These are phyloP conservation scores for Aspergillus steynii DNA, from an alignment of 495 filamentous ascomycete species.

Conservation along the genomic window DNA sequence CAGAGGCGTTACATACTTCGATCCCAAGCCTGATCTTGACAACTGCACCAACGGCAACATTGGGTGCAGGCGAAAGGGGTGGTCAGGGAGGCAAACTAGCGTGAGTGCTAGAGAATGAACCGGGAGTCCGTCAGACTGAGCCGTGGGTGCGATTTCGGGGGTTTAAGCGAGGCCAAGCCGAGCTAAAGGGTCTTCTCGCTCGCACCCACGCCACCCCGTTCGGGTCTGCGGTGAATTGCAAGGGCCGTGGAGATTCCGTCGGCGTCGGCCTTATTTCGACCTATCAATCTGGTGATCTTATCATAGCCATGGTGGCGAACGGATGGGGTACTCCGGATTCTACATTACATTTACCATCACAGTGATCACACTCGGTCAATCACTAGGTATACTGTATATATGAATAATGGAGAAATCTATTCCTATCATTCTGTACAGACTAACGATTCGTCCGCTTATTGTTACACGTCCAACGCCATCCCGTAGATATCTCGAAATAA, in stretches of 20 bases:
- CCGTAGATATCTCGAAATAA: conserved; percentile 20
- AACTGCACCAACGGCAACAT: conserved; percentile 20
- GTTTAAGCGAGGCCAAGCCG: conserved; percentile 18
- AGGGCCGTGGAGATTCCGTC: neutral
- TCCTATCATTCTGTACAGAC: conserved; percentile 19
- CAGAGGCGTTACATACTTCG: neutral
- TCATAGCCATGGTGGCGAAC: neutral
- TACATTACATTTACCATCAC: neutral
- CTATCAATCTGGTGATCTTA: neutral
- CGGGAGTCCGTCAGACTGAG: conserved; percentile 19
- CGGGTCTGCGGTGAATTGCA: conserved; percentile 23
- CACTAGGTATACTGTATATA: too few relatives aligned
- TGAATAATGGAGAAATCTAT: neutral
- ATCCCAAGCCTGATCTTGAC: conserved; percentile 2
- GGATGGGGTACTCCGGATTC: neutral
- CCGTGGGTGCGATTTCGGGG: conserved; percentile 18
- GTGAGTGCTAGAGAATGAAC: conserved; percentile 42
- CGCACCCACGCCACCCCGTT: conserved; percentile 36
- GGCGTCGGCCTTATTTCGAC: conserved; percentile 3
- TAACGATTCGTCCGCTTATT: conserved; percentile 15
- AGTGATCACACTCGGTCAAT: too few relatives aligned
- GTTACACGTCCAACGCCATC: conserved; percentile 33
- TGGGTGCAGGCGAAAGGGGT: conserved; percentile 40
- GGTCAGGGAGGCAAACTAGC: conserved; percentile 21
- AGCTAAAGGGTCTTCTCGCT: conserved; percentile 25